phyloP scores from a whole-genome alignment of 2,329 filamentous ascomycete genomes.

The Xylaria sp. region DNA sequence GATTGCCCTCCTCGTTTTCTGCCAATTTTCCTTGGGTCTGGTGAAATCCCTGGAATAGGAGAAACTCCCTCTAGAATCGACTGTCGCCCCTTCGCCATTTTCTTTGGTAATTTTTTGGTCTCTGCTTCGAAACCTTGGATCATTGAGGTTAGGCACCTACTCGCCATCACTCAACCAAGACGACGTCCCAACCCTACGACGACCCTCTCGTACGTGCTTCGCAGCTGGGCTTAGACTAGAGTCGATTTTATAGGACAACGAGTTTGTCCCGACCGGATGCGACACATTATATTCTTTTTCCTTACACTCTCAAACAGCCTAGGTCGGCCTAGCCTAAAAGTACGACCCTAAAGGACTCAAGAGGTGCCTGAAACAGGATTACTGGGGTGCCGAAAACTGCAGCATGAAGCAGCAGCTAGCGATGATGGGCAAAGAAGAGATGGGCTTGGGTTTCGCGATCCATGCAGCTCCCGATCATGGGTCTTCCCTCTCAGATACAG shows the following conservation, averaged over 20 bases:
- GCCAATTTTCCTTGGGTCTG: slow-evolving; percentile 8
- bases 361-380: slow-evolving; percentile 15
- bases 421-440: slow-evolving; percentile 17
- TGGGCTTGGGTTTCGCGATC: slow-evolving; percentile 22
- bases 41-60: slow-evolving; percentile 1
- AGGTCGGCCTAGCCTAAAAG: slow-evolving; percentile 1
- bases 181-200: background rate
- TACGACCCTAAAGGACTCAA: background rate
- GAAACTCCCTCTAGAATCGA: background rate
- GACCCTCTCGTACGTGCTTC: background rate
- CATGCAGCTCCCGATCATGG: slow-evolving; percentile 20
- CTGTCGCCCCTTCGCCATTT: background rate
- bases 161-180: background rate
- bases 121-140: background rate
- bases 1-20: slow-evolving; percentile 14
- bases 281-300: slow-evolving; percentile 9
- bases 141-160: background rate
- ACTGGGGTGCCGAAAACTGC: slow-evolving; percentile 7
- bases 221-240: background rate
- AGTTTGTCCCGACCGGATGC: slow-evolving; percentile 8
- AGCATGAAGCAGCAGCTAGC: slow-evolving; percentile 8
- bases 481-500: slow-evolving; percentile 2
- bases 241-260: background rate
- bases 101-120: background rate
- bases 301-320: background rate